A percentile compares a stretch with the other conserved stretches of the same genome.
These are phyloP conservation scores for Anthracocystis setariae DNA, from an alignment of 1,284 basidiomycete species.

Conservation along the genomic window DNA sequence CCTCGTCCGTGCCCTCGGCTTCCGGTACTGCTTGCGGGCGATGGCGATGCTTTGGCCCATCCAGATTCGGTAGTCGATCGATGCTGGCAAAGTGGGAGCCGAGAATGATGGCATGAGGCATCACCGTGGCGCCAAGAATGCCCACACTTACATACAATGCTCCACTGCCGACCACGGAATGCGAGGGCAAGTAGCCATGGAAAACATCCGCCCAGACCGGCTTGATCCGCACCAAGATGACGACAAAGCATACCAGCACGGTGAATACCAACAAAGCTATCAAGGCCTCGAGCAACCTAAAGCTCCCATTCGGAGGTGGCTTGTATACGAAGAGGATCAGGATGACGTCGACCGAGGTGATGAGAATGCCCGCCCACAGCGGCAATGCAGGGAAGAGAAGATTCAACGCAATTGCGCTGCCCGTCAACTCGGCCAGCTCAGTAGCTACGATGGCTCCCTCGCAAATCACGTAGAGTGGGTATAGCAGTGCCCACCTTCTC, in stretches of 20 bases:
- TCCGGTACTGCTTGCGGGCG: no score
- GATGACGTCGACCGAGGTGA: slow-evolving; percentile 86
- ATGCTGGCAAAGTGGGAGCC: slow-evolving; percentile 74
- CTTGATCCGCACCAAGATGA: slow-evolving; percentile 79
- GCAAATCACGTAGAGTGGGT: slow-evolving; percentile 71
- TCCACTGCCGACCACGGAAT: slow-evolving; percentile 72
- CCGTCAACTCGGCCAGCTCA: slow-evolving; percentile 76
- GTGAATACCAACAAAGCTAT: slow-evolving; percentile 73
- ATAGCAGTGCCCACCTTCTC: slow-evolving; percentile 69
- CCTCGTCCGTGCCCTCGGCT: background rate
- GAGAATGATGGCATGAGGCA: slow-evolving; percentile 90
- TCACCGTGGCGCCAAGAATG: slow-evolving; percentile 73
- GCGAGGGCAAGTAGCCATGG: slow-evolving; percentile 81
- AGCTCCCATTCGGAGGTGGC: slow-evolving; percentile 62
- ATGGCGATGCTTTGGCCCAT: background rate
- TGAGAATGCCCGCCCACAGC: slow-evolving; percentile 72
- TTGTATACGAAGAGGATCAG: slow-evolving; percentile 72
- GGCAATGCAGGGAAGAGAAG: slow-evolving; percentile 80
- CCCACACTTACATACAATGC: slow-evolving; percentile 81
- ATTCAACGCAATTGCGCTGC: slow-evolving; percentile 80
- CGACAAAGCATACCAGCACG: slow-evolving; percentile 76
- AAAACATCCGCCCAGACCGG: slow-evolving; percentile 84
- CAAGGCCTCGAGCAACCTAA: slow-evolving; percentile 75
- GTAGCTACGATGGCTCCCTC: slow-evolving; percentile 80
- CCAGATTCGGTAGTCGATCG: slow-evolving; percentile 43